Conservation (phyloP, 2,329 filamentous ascomycete species). For the Cryphonectria parasitica region DNA sequence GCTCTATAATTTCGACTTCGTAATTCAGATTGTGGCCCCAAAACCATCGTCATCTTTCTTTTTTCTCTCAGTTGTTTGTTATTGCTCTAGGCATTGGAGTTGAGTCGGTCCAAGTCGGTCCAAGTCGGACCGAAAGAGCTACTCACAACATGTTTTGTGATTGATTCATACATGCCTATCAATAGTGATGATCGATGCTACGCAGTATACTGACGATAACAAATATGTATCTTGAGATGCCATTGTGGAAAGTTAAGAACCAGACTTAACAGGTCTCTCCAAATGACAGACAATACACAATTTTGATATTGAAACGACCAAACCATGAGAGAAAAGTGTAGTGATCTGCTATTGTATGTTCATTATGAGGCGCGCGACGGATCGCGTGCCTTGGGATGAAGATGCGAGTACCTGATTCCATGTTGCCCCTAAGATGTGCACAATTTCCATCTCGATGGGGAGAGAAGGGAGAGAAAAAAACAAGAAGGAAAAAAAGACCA, state of each 20-base stretch:
- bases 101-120: no score
- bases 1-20: no score
- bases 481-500: not conserved
- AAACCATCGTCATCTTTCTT: no score
- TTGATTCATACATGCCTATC: no score
- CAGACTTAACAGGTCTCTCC: not conserved
- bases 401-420: not conserved
- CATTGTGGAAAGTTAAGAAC: not conserved
- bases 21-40: no score
- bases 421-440: not conserved
- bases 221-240: not conserved
- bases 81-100: no score
- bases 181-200: not conserved
- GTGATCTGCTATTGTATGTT: not conserved
- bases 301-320: not conserved
- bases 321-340: not conserved
- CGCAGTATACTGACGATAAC: not conserved
- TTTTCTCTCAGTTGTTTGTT: no score
- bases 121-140: no score
- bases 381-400: not conserved
- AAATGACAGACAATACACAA: not conserved
- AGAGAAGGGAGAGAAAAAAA: not conserved
- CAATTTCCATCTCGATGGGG: not conserved
- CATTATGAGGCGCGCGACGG: not conserved
- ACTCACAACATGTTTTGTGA: no score